A percentile compares a stretch with the other conserved stretches of the same genome.
phyloP scores from a whole-genome alignment of 345 rosid genomes.

The Mangifera indica region DNA sequence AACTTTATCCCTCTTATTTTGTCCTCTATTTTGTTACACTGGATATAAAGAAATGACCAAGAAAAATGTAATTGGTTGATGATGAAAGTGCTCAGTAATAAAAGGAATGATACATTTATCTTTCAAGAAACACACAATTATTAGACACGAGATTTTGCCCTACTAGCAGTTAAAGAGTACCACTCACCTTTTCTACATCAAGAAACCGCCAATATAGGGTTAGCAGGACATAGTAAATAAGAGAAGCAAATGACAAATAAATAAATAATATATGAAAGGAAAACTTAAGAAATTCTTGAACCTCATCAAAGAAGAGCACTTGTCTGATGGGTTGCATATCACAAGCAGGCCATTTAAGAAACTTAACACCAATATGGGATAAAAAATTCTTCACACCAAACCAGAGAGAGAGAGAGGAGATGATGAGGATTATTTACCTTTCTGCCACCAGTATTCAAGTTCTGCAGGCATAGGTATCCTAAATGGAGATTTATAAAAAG shows the following conservation, averaged over 20 bases:
- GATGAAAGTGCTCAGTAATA: background rate
- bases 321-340: background rate
- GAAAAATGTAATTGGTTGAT: background rate
- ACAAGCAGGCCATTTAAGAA: background rate
- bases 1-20: background rate
- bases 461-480: conserved; percentile 96
- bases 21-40: background rate
- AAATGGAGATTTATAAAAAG: conserved; percentile 86
- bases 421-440: conserved; percentile 38
- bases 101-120: background rate
- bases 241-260: background rate
- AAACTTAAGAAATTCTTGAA: background rate
- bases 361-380: background rate
- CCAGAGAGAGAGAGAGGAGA: background rate
- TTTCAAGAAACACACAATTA: background rate
- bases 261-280: background rate
- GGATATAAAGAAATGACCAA: background rate
- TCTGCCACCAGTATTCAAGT: conserved; percentile 93
- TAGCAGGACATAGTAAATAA: background rate
- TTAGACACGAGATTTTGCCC: background rate
- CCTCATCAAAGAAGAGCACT: background rate
- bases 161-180: background rate
- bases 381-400: background rate
- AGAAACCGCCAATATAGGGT: background rate
- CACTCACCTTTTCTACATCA: conserved; percentile 2